phyloP scores from a whole-genome alignment of 2,329 filamentous ascomycete genomes.

The Colletotrichum sp. region DNA sequence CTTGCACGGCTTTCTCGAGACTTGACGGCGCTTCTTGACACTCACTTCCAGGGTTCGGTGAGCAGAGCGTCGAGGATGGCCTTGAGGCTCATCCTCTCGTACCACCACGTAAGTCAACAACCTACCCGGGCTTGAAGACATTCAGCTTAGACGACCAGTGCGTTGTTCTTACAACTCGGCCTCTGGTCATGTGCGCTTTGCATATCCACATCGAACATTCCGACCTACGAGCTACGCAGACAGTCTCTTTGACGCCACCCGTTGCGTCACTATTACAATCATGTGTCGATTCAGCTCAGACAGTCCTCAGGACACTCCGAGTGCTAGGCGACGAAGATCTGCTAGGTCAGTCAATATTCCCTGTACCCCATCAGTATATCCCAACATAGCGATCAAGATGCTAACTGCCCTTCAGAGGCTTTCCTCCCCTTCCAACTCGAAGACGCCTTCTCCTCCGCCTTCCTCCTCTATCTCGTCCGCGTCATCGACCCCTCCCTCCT shows the following conservation, averaged over 20 bases:
- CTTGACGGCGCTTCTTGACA: conserved; percentile 15
- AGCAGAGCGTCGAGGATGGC: conserved; percentile 22
- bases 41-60: conserved; percentile 20
- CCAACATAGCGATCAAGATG: conserved; percentile 7
- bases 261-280: conserved; percentile 17
- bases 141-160: not conserved
- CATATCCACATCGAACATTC: conserved; percentile 29
- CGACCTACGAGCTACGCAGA: conserved; percentile 1
- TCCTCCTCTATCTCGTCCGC: conserved; percentile 40
- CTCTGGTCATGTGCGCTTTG: conserved; percentile 25
- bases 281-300: conserved; percentile 22
- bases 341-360: conserved; percentile 10
- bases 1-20: conserved; percentile 17
- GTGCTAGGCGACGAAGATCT: conserved; percentile 29
- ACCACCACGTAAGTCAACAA: conserved; percentile 23
- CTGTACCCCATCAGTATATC: rapidly evolving
- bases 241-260: conserved; percentile 9
- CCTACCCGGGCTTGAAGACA: rapidly evolving
- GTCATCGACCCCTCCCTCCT: conserved; percentile 36
- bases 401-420: conserved; percentile 26
- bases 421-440: conserved; percentile 46
- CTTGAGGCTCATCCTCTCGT: conserved; percentile 22
- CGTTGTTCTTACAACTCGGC: conserved; percentile 19
- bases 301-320: conserved; percentile 18
- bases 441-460: conserved; percentile 44